These are phyloP conservation scores for Larix sibirica DNA, from an alignment of 83 land plant species.

Conservation along the genomic window DNA sequence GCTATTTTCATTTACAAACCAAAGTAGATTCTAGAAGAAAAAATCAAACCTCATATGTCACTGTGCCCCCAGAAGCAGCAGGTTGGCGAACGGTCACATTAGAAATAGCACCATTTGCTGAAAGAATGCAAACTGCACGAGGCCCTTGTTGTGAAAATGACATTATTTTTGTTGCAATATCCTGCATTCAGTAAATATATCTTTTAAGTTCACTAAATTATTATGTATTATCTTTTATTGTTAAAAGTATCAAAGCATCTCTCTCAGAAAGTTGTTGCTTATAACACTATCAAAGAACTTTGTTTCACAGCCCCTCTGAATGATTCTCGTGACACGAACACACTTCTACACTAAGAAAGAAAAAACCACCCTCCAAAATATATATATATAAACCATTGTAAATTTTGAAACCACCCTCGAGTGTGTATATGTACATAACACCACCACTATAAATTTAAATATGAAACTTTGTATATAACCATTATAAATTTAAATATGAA, in stretches of 20 bases:
- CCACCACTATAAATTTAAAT: not conserved
- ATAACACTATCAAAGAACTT: not conserved
- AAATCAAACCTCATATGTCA: conserved; percentile 60
- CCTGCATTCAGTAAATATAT: conserved; percentile 36
- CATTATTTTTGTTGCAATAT: conserved; percentile 54
- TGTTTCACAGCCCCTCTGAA: not conserved
- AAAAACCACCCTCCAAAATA: not conserved
- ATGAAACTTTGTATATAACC: not conserved
- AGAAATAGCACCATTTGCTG: conserved; percentile 79
- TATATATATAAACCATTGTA: not conserved
- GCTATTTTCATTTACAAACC: too few species aligned
- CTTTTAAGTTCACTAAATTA: not conserved
- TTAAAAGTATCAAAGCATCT: not conserved
- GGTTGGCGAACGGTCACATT: conserved; percentile 67
- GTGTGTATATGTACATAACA: not conserved
- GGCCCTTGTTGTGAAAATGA: conserved; percentile 64
- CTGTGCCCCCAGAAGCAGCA: conserved; percentile 58
- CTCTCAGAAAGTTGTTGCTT: not conserved
- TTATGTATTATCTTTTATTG: not conserved
- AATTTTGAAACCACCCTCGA: not conserved
- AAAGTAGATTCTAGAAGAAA: too few species aligned
- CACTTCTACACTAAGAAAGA: not conserved
- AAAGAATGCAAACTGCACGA: conserved; percentile 62
- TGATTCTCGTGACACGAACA: not conserved
- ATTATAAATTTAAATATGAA: not conserved